These are phyloP conservation scores for Tetraselmis chui DNA, from an alignment of 139 green algal genomes.

Conservation along the genomic window DNA sequence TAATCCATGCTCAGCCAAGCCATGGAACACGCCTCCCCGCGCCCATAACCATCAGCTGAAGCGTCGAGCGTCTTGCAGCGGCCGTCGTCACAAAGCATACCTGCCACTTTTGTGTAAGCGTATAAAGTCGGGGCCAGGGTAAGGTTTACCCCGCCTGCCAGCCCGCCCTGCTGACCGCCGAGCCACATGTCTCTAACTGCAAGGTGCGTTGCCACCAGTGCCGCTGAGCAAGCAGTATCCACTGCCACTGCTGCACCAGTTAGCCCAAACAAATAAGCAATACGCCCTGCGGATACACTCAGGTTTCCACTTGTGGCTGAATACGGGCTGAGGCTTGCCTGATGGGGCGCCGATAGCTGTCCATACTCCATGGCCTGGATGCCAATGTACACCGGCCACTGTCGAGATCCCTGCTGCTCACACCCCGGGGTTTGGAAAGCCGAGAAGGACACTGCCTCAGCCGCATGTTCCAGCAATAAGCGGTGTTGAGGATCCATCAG, in stretches of 20 bases:
- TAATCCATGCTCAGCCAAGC: neutral
- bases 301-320: slow-evolving; percentile 17
- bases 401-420: neutral
- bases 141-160: slow-evolving; percentile 64
- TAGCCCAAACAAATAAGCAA: slow-evolving; percentile 72
- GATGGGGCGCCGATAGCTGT: neutral
- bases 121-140: slow-evolving; percentile 45
- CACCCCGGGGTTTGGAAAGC: no score
- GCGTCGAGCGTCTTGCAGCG: slow-evolving; percentile 82
- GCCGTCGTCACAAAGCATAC: slow-evolving; percentile 72
- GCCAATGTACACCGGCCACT: neutral
- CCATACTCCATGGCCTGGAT: neutral
- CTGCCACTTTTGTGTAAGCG: slow-evolving; percentile 16
- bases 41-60: slow-evolving; percentile 75
- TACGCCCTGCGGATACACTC: slow-evolving; percentile 60
- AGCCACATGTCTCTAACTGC: slow-evolving; percentile 16
- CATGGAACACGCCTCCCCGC: slow-evolving; percentile 43
- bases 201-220: slow-evolving; percentile 54
- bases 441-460: slow-evolving; percentile 5
- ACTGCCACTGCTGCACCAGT: slow-evolving; percentile 61
- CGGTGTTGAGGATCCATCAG: slow-evolving; percentile 70
- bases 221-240: slow-evolving; percentile 75
- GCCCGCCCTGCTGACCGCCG: neutral
- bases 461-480: slow-evolving; percentile 46
- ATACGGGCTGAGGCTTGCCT: neutral